These are phyloP conservation scores for Lophiostoma macrostomum DNA, from an alignment of 495 filamentous ascomycete species.

Conservation along the genomic window DNA sequence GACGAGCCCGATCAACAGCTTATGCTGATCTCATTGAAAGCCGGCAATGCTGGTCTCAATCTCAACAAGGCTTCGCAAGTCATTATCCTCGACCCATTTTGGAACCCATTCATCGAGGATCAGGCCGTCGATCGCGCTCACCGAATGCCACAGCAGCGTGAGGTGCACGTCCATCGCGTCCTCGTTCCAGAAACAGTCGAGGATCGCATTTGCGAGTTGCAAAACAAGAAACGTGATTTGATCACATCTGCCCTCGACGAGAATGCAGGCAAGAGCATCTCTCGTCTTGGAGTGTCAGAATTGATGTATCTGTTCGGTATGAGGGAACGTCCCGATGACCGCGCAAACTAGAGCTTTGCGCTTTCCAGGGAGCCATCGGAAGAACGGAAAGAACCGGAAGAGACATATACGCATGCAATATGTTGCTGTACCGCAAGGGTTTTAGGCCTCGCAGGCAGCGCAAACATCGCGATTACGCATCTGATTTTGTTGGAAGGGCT, in stretches of 20 bases:
- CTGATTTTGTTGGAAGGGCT: too few relatives aligned
- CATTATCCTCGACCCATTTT: constrained; percentile 92
- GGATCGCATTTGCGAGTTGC: constrained; percentile 82
- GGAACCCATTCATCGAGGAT: constrained; percentile 94
- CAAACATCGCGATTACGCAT: too few relatives aligned
- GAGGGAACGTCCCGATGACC: too few relatives aligned
- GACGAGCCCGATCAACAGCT: constrained; percentile 62
- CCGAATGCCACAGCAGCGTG: constrained; percentile 75
- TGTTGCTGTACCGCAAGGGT: too few relatives aligned
- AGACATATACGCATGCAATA: too few relatives aligned
- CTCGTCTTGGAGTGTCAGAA: constrained; percentile 60
- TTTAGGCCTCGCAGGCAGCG: too few relatives aligned
- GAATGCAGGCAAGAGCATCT: constrained; percentile 61
- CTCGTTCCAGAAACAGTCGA: constrained; percentile 78
- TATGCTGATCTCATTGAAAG: constrained; percentile 86
- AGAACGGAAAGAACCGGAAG: too few relatives aligned
- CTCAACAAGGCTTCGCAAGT: constrained; percentile 82
- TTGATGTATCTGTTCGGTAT: constrained; percentile 41
- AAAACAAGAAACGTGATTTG: constrained; percentile 75
- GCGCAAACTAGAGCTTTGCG: too few relatives aligned
- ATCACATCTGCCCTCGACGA: constrained; percentile 84
- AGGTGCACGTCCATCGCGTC: constrained; percentile 78
- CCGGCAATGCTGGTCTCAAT: constrained; percentile 89
- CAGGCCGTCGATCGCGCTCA: constrained; percentile 94
- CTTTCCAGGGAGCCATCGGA: too few relatives aligned